These are phyloP conservation scores for Brachypodium distachyon DNA, from an alignment of 202 grass and related monocot species.

Conservation along the genomic window DNA sequence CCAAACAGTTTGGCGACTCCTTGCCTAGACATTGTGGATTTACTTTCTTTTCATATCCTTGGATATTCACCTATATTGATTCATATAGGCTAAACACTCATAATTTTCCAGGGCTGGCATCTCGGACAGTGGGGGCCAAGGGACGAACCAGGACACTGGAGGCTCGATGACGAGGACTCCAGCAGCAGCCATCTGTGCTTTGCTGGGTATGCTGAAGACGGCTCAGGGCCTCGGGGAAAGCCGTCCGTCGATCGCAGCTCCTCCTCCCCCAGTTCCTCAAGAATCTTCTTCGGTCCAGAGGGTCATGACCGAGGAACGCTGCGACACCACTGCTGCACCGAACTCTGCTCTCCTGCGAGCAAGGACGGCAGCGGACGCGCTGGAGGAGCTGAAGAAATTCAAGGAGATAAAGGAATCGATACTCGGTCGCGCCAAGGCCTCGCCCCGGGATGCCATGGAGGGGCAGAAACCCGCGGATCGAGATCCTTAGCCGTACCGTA, in stretches of 20 bases:
- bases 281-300: constrained; percentile 37
- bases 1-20: neutral
- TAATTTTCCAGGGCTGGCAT: constrained; percentile 27
- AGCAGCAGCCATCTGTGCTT: constrained; percentile 40
- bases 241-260: neutral
- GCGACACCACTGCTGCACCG: neutral
- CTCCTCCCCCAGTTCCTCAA: constrained; percentile 17
- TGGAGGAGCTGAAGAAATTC: constrained; percentile 70
- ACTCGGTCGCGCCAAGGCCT: constrained; percentile 15
- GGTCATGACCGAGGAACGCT: constrained; percentile 41
- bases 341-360: constrained; percentile 9
- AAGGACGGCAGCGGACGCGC: constrained; percentile 45
- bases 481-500: constrained; percentile 27
- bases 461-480: constrained; percentile 21
- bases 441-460: neutral
- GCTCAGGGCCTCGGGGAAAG: constrained; percentile 47
- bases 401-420: constrained; percentile 46
- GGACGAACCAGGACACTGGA: neutral
- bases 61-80: neutral
- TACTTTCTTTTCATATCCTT: neutral
- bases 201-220: constrained; percentile 40
- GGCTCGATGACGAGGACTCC: constrained; percentile 35
- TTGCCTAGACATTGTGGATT: neutral
- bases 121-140: constrained; percentile 19
- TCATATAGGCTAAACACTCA: neutral